Conservation (phyloP, 2,329 filamentous ascomycete genomes). For the Epichloe brachyelytri region DNA sequence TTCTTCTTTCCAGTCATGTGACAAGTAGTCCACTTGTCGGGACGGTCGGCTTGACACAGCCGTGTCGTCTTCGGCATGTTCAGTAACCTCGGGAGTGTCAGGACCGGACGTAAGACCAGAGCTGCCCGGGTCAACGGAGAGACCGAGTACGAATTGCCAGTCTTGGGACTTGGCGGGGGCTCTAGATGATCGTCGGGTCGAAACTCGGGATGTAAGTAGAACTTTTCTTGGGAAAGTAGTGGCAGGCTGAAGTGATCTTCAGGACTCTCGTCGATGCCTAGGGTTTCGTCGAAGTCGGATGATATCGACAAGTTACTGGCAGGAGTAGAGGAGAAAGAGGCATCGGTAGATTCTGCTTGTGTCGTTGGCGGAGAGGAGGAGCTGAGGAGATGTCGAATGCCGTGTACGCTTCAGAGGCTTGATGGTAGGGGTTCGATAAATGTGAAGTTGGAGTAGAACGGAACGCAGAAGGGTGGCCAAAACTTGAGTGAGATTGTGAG, state of each 20-base stretch:
- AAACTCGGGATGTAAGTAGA: constrained; percentile 24
- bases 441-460: constrained; percentile 32
- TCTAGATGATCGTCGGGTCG: constrained; percentile 30
- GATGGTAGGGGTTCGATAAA: constrained; percentile 27
- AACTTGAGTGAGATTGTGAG: constrained; percentile 48
- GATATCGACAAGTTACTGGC: constrained; percentile 50
- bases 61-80: constrained; percentile 66
- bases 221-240: constrained; percentile 32
- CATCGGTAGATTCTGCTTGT: constrained; percentile 39
- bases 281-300: constrained; percentile 38
- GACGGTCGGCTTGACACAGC: constrained; percentile 63
- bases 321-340: constrained; percentile 49
- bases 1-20: constrained; percentile 85
- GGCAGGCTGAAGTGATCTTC: constrained; percentile 36
- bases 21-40: constrained; percentile 88
- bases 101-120: constrained; percentile 41
- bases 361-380: constrained; percentile 41
- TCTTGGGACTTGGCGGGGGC: constrained; percentile 36
- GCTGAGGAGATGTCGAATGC: constrained; percentile 39
- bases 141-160: constrained; percentile 35
- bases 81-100: constrained; percentile 40
- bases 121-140: constrained; percentile 41
- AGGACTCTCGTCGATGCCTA: constrained; percentile 29
- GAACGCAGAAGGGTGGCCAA: constrained; percentile 31
- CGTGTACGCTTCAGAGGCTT: constrained; percentile 28